Conservation (phyloP, 495 filamentous ascomycete genomes). For the Viridothelium virens region DNA sequence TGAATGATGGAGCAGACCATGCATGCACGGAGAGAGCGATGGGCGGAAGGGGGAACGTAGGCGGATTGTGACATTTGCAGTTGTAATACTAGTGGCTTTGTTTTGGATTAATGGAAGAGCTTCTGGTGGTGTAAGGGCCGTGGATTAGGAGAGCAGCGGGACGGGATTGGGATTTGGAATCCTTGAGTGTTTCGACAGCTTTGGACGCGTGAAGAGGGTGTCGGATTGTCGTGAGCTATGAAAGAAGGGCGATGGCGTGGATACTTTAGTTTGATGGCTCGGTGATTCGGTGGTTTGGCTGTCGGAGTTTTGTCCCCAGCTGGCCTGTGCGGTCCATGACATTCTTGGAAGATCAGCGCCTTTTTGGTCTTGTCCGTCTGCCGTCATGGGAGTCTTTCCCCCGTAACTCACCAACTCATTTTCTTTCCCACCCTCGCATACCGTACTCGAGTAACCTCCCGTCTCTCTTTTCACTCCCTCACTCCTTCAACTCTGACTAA, state of each 20-base stretch:
- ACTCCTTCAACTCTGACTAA: not conserved
- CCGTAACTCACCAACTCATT: not conserved
- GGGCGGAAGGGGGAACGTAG: slow-evolving; percentile 22
- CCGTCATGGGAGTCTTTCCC: not conserved
- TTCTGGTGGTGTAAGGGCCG: not conserved
- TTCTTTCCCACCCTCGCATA: not conserved
- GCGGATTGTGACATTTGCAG: slow-evolving; percentile 2
- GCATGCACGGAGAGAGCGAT: slow-evolving; percentile 81
- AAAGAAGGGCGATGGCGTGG: too few relatives aligned
- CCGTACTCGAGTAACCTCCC: not conserved
- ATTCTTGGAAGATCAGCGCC: not conserved
- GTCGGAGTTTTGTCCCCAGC: not conserved
- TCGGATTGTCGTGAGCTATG: too few relatives aligned
- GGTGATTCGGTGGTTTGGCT: not conserved
- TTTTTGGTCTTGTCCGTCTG: not conserved
- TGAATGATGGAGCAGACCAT: slow-evolving; percentile 97
- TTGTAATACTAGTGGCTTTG: slow-evolving; percentile 4
- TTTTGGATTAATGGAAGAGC: not conserved
- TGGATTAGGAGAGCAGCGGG: too few relatives aligned
- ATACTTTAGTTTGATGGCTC: too few relatives aligned
- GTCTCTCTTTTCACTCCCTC: not conserved
- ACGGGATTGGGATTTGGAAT: too few relatives aligned
- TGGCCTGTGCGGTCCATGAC: not conserved
- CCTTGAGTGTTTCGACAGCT: too few relatives aligned
- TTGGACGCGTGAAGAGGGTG: too few relatives aligned